Evolutionary conservation across 2,329 filamentous ascomycete genomes (phyloP).

Genomic region (Fonsecaea multimorphosa): DNA sequence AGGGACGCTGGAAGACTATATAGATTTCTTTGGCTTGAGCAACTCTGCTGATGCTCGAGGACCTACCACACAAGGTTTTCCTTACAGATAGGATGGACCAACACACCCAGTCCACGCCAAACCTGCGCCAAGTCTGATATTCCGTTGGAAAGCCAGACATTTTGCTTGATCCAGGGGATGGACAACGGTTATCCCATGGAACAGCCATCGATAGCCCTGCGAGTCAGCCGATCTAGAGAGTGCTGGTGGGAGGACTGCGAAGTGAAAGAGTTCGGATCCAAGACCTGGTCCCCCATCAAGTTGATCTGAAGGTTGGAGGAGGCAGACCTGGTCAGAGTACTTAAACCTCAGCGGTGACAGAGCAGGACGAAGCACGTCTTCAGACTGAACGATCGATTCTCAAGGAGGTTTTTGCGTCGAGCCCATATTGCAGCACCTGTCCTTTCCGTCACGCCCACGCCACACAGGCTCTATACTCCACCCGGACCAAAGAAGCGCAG

Average conservation of each 20-base stretch:
- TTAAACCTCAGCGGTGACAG: neutral
- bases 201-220: neutral
- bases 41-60: neutral
- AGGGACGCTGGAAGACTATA: neutral
- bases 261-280: neutral
- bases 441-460: neutral
- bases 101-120: neutral
- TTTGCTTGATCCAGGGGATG: neutral
- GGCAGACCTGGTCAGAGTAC: neutral
- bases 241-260: neutral
- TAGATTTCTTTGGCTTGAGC: neutral
- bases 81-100: neutral
- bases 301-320: neutral
- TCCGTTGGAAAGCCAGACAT: neutral
- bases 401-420: neutral
- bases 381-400: neutral
- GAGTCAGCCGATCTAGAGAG: neutral
- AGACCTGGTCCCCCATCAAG: neutral
- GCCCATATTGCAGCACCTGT: neutral
- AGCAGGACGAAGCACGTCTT: neutral
- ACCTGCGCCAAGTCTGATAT: neutral
- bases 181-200: neutral
- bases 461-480: neutral
- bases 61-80: neutral
- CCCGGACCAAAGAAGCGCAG: neutral